Percentiles rank a stretch among this genome's conserved stretches.
Evolutionary conservation across 2,329 filamentous ascomycete species (phyloP).

Genomic region (Exophiala spinifera): DNA sequence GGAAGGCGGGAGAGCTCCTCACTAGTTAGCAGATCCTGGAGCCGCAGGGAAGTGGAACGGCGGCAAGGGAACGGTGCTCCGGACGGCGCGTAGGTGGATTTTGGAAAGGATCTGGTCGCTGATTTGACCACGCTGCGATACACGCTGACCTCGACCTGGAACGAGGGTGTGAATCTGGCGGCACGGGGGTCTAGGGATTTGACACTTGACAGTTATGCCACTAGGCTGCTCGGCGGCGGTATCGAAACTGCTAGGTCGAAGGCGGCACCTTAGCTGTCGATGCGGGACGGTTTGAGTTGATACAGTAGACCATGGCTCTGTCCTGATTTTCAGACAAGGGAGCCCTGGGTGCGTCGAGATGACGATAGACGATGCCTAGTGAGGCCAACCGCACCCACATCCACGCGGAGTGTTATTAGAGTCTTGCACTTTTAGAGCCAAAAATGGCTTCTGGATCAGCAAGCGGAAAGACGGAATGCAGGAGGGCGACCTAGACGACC

Average conservation of each 20-base stretch:
- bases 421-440: not conserved
- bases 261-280: not conserved
- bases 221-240: not conserved
- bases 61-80: not conserved
- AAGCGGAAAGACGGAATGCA: too few species aligned
- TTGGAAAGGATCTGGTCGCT: not conserved
- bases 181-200: not conserved
- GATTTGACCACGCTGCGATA: not conserved
- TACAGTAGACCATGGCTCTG: too few species aligned
- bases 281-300: not conserved
- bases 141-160: not conserved
- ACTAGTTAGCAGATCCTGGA: not conserved
- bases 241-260: not conserved
- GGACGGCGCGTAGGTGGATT: not conserved
- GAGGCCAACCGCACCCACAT: not conserved
- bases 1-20: not conserved
- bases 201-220: not conserved
- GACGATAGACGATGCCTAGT: constrained; percentile 1
- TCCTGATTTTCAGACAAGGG: not conserved
- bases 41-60: constrained; percentile 1
- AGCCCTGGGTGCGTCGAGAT: not conserved
- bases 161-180: not conserved
- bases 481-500: not conserved
- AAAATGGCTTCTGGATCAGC: too few species aligned
- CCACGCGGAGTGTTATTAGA: not conserved